Evolutionary conservation across 805 yeast species (phyloP), one percentile per base, ranked within the genome.

Genomic region (Candida cerambycidarum): DNA sequence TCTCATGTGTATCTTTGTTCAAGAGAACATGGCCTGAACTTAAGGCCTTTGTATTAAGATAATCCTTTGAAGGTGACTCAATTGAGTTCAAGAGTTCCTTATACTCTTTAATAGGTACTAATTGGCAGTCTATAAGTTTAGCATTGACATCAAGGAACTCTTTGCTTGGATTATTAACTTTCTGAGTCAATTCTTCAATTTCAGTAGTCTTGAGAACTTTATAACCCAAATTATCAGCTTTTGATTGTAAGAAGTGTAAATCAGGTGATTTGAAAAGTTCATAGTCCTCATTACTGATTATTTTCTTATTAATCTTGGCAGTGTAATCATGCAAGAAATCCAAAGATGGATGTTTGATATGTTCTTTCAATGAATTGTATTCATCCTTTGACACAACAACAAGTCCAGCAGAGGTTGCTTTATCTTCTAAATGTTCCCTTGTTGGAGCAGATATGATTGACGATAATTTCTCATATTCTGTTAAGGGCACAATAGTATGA

Each of bases 361-460:
- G 38, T 16, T 40, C 29, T 10, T 42, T 43, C 32, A 52, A 29
- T 23, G 19, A 30, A 10, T 42, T 34, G 18, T 45, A 47, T 9
- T 56, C 58, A 9, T 37, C 50, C 14, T 39, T 39, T 1, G 55
- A 30, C 7, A 58, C 39, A 6, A 55, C 46, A 8, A 48, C 51
- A 17, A 45, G 42, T 32, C 54, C 50, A 19, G 47, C 42, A 7
- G 29, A 30, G 3, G 29, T 39, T 4, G 59, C 57, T 29, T 55
- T 59, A 10, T 47, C 49, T 28, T 47, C 48, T 16, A 61, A 44
- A 23, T 56, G 53, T 4, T 60, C 68, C 12, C 55, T 48, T 10
- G 65, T 53, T 4, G 79, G 78, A 9, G 54, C 46, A 4, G 48
- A 38, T 16, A 46, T 49, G 7, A 49, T 32, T 12, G 50, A 44